Percentiles rank a stretch among this genome's conserved stretches.
phyloP scores from a whole-genome alignment of 2,329 filamentous ascomycete species.

The Epichloe hybrida region DNA sequence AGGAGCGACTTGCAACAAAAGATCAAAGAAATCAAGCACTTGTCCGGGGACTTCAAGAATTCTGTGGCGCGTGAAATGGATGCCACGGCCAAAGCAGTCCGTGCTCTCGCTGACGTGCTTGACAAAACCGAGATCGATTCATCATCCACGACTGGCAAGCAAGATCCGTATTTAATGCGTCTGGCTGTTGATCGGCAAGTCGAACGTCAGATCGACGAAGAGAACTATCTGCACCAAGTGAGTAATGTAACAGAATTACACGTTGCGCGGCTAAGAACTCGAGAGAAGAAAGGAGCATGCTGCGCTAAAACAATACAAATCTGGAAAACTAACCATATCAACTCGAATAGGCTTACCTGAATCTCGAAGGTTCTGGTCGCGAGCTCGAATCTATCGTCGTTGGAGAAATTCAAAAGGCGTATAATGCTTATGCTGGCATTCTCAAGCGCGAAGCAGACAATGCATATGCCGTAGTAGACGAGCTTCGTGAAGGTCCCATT shows the following conservation, averaged over 20 bases:
- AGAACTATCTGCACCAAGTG: constrained; percentile 91
- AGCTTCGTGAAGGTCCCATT: constrained; percentile 71
- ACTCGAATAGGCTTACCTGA: constrained; percentile 63
- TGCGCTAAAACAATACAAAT: not conserved
- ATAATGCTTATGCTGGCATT: constrained; percentile 85
- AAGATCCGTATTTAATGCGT: constrained; percentile 81
- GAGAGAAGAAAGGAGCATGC: not conserved
- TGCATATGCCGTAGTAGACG: constrained; percentile 63
- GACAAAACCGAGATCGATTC: constrained; percentile 69
- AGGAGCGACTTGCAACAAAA: constrained; percentile 85
- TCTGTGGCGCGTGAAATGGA: constrained; percentile 93
- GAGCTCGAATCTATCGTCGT: constrained; percentile 95
- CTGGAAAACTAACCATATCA: not conserved
- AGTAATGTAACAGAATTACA: constrained; percentile 13
- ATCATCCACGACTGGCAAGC: constrained; percentile 60
- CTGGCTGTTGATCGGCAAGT: constrained; percentile 80
- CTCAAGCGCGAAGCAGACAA: constrained; percentile 83
- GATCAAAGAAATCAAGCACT: constrained; percentile 93
- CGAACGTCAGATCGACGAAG: constrained; percentile 86
- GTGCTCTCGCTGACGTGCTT: constrained; percentile 67
- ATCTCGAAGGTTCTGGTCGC: constrained; percentile 83
- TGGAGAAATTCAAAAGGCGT: constrained; percentile 94
- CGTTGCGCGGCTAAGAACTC: not conserved
- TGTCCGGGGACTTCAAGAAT: constrained; percentile 94
- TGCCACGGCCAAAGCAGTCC: constrained; percentile 63